Conservation (phyloP, 2,329 filamentous ascomycete species). For the Colletotrichum chrysophilum region DNA sequence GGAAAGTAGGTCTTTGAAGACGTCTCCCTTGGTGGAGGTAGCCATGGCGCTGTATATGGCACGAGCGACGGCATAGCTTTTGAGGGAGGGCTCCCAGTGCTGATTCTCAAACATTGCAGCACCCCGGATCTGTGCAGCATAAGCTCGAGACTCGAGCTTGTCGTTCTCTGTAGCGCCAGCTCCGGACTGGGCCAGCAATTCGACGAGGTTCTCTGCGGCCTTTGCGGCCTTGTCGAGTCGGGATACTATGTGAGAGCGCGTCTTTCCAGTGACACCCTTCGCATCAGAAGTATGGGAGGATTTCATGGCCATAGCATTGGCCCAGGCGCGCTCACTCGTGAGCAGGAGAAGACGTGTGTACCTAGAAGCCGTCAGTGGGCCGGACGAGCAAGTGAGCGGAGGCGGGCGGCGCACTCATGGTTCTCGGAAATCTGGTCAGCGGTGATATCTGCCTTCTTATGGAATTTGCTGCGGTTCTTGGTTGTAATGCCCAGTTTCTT, state of each 20-base stretch:
- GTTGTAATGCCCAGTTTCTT: conserved; percentile 86
- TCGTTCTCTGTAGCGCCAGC: conserved; percentile 72
- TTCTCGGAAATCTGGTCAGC: conserved; percentile 77
- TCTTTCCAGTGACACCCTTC: conserved; percentile 78
- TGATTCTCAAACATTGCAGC: conserved; percentile 86
- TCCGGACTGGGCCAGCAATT: conserved; percentile 66
- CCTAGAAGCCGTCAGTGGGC: conserved; percentile 47
- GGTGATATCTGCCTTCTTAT: conserved; percentile 71
- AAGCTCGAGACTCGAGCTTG: conserved; percentile 85
- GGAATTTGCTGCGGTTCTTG: conserved; percentile 86
- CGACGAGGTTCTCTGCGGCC: conserved; percentile 71
- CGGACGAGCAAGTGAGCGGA: neutral
- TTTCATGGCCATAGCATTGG: conserved; percentile 95
- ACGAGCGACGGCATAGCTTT: conserved; percentile 76
- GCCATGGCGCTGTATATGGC: conserved; percentile 83
- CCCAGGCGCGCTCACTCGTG: conserved; percentile 90
- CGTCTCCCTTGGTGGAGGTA: conserved; percentile 70
- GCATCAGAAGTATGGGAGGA: conserved; percentile 79
- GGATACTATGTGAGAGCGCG: conserved; percentile 87
- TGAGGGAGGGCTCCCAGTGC: conserved; percentile 80
- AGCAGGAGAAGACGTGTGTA: conserved; percentile 82
- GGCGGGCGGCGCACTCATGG: conserved; percentile 64
- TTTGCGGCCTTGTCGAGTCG: conserved; percentile 81
- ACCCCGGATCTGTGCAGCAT: conserved; percentile 77
- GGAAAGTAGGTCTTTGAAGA: conserved; percentile 84